Evolutionary conservation across 2,329 filamentous ascomycete species (phyloP), one percentile per base, ranked within the genome.

Genomic region (Xylariales sp.): DNA sequence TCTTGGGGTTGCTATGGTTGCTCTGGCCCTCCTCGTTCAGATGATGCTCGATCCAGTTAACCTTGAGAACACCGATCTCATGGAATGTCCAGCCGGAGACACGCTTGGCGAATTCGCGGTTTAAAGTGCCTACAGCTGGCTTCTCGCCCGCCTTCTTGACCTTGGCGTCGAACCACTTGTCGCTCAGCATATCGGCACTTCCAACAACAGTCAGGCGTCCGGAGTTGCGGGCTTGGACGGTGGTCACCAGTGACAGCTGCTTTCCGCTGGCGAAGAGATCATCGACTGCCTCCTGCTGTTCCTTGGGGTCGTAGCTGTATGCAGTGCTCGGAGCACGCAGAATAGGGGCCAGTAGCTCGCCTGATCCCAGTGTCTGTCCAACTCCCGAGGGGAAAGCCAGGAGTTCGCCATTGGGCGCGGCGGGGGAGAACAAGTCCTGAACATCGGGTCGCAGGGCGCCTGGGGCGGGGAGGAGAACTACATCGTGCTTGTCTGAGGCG

Each of bases 81-180:
- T 95, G 83, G 73, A 98, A 98, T 0, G 90, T 81, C 93, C 93
- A 98, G n/a, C 79, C 85, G n/a, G 86, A 83, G 43, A 98, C 64
- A 56, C 85, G 81, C 66, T 85, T 84, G 15, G 86, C 86, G 58
- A 98, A 97, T 41, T 86, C 86, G 55, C 81, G 78, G 69, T 98
- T 98, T 52, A 76, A 77, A 10, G 87, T 84, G 61, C 78, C 76
- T 31, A 75, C 70, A 38, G 74, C 69, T 47, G 74, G 60, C 44
- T 65, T 64, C 43, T 65, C 68, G 16, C 62, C 67, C 20, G 62
- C 68, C 58, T 80, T 80, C 64, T 84, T 76, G 36, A 94, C 88
- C 60, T 81, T 82, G 42, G 85, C 86, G 43, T 84, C 82, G 57
- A 96, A 89, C 88, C 91, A 97, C 63, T 81, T 75, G 65, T 98